Evolutionary conservation across 2,329 filamentous ascomycete species (phyloP).

Genomic region (Ramularia collo-cygni): DNA sequence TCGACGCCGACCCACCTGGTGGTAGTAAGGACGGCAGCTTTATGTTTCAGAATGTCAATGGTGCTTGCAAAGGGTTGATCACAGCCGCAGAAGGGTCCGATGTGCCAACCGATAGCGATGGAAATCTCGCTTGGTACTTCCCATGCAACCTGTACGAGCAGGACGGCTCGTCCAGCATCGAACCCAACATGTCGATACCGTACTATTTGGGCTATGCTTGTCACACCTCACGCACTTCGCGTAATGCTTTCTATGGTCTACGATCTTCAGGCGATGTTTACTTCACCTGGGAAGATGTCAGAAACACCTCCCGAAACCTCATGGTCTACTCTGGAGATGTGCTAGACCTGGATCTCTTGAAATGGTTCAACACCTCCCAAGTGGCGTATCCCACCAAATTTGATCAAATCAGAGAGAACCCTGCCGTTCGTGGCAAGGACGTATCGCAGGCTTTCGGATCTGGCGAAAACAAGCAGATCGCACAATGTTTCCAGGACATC

Average conservation of each 20-base stretch:
- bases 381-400: constrained; percentile 72
- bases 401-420: constrained; percentile 66
- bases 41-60: constrained; percentile 97
- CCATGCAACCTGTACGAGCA: constrained; percentile 89
- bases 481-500: constrained; percentile 83
- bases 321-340: constrained; percentile 93
- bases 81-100: constrained; percentile 63
- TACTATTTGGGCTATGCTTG: constrained; percentile 83
- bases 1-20: constrained; percentile 72
- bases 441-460: constrained; percentile 83
- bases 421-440: constrained; percentile 71
- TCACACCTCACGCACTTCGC: constrained; percentile 65
- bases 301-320: constrained; percentile 80
- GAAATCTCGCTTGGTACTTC: constrained; percentile 91
- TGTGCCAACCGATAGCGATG: constrained; percentile 66
- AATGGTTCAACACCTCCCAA: constrained; percentile 81
- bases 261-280: constrained; percentile 75
- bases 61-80: constrained; percentile 88
- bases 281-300: constrained; percentile 91
- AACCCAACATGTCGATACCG: constrained; percentile 63
- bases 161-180: constrained; percentile 65
- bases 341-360: constrained; percentile 77
- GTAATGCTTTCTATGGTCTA: constrained; percentile 70
- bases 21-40: constrained; percentile 93
- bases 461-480: constrained; percentile 68